Conservation (phyloP, 139 green algal genomes). For the Chlorella vulgaris region DNA sequence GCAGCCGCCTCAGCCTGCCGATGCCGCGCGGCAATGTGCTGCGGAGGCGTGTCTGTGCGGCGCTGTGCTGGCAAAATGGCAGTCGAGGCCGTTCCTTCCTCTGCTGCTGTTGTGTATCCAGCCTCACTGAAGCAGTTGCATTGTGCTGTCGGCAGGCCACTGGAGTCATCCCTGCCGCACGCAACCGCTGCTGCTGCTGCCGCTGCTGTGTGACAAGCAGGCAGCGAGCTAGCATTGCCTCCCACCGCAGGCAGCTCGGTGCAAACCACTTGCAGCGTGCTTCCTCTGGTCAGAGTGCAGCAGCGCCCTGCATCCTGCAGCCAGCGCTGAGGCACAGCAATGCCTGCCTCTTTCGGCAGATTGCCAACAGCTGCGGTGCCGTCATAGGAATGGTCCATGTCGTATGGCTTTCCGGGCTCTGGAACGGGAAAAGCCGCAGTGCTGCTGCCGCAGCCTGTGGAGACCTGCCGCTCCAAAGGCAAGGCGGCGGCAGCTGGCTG, state of each 20-base stretch:
- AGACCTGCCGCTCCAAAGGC: too few relatives aligned
- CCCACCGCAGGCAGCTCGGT: background rate
- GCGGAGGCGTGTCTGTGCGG: conserved; percentile 7
- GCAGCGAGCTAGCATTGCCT: background rate
- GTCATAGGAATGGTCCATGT: too few relatives aligned
- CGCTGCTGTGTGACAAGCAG: too few relatives aligned
- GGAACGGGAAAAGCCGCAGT: too few relatives aligned
- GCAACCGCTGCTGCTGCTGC: too few relatives aligned
- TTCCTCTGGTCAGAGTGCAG: conserved; percentile 3
- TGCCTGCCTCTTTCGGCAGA: background rate
- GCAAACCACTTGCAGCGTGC: background rate
- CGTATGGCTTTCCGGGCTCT: too few relatives aligned
- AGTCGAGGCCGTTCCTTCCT: too few relatives aligned
- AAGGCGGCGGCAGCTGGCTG: too few relatives aligned
- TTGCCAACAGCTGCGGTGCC: too few relatives aligned
- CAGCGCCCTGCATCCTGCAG: background rate
- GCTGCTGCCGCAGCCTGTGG: too few relatives aligned
- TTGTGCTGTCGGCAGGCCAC: too few relatives aligned
- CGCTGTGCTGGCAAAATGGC: background rate
- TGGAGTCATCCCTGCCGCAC: too few relatives aligned
- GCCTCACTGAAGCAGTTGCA: background rate
- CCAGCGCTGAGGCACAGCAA: conserved; percentile 6
- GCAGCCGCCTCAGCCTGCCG: conserved; percentile 15
- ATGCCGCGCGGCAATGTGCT: conserved; percentile 13
- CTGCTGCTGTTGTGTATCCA: background rate